Base-by-base conservation (phyloP, 768 basidiomycete species). In the Ramaria sp. region DNA sequence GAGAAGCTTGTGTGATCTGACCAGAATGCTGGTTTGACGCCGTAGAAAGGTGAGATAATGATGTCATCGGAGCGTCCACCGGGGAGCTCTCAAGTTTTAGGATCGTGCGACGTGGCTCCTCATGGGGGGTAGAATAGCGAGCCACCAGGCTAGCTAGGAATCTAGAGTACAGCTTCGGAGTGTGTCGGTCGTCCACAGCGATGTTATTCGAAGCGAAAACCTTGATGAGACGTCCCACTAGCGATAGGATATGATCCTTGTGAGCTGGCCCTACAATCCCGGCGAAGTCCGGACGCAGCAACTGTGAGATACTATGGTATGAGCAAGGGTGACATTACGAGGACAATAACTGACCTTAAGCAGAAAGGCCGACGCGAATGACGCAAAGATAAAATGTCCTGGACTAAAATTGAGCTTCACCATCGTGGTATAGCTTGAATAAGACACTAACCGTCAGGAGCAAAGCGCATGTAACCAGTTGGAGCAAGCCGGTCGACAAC, bases 331-430 rank as follows among this genome's bases (percentile, higher is more conserved):
- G 24, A 55, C 34, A 3, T 24, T 7, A 46, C 15, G 0, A 13
- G 20, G 20, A 43, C 22, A 53, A 22, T 9, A 39, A 60, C 76
- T 61, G 62, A 83, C 81, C 67, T 83, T 82, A 51, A 83, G 70
- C 22, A 84, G 68, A 62, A 82, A 82, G 2, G 80, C 80, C 2
- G 80, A 74, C 9, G 81, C 81, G 62, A 81, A 84, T 5, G 81
- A 74, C 11, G 80, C 64, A 45, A 69, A 67, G 20, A 67, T 62
- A 53, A 67, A 69, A 46, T 67, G 54, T 19, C 10, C 53, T 54
- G 19, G 30, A 54, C 3, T 3, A 24, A 27, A 45, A 20, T 6
- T 54, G n/a, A 45, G 27, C n/a, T 1, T 42, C 17, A 17, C 12
- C 30, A 30, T 27, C 27, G 27, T 4, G 27, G 19, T 17, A 39